A percentile compares a stretch with the other conserved stretches of the same genome.
phyloP scores from a whole-genome alignment of 768 basidiomycete species.

The Lactifluus piperatus region DNA sequence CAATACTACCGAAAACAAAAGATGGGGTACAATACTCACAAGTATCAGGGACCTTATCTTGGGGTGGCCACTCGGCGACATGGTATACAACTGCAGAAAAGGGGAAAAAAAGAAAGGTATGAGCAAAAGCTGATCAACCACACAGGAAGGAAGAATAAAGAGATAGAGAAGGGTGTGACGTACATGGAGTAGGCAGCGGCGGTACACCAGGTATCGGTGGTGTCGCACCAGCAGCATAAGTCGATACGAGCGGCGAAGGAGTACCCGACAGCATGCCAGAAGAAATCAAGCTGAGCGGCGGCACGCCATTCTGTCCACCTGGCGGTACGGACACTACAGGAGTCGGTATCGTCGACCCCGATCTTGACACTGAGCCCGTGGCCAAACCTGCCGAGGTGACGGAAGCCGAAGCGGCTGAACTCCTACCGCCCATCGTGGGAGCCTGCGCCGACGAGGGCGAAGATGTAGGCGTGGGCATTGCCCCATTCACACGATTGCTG shows the following conservation, averaged over 20 bases:
- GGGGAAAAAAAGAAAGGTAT: not conserved
- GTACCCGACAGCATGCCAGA: slow-evolving; percentile 53
- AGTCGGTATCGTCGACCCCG: not conserved
- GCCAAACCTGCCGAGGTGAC: not conserved
- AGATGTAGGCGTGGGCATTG: not conserved
- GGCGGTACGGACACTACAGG: not conserved
- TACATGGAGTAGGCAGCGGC: slow-evolving; percentile 55
- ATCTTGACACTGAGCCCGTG: not conserved
- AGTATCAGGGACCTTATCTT: slow-evolving; percentile 52
- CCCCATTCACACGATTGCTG: not conserved
- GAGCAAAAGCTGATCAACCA: not conserved
- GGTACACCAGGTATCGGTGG: slow-evolving; percentile 62
- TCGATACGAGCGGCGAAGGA: slow-evolving; percentile 41
- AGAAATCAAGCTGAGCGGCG: slow-evolving; percentile 49
- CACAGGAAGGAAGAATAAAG: not conserved
- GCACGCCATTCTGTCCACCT: slow-evolving; percentile 29
- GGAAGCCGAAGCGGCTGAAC: not conserved
- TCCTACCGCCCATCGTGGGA: no score
- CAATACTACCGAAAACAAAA: not conserved
- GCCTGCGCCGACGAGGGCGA: not conserved
- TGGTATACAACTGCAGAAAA: slow-evolving; percentile 35
- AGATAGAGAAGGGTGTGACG: slow-evolving; percentile 19
- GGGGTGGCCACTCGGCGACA: slow-evolving; percentile 48
- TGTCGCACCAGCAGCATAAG: slow-evolving; percentile 49
- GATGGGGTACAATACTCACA: slow-evolving; percentile 31